Conservation (phyloP, 2,329 filamentous ascomycete genomes). For the Ramularia endophylla region DNA sequence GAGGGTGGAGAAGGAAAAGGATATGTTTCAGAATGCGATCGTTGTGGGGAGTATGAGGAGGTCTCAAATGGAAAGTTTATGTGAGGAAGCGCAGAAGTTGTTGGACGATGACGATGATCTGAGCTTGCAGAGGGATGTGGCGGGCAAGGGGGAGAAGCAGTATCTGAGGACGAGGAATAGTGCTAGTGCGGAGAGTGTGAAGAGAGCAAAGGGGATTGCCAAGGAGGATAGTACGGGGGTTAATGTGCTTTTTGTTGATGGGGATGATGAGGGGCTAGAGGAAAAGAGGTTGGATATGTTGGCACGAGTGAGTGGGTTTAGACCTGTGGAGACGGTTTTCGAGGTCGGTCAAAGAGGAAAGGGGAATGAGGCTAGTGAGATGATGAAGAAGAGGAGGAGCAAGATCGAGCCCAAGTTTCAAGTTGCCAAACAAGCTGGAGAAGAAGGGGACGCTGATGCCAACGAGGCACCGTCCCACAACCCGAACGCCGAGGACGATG, state of each 20-base stretch:
- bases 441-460: conserved; percentile 16
- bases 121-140: conserved; percentile 62
- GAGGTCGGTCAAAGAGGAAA: conserved; percentile 76
- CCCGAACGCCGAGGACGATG: conserved; percentile 37
- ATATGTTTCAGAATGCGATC: conserved; percentile 75
- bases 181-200: conserved; percentile 84
- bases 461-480: conserved; percentile 28
- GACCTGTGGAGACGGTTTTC: conserved; percentile 92
- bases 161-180: conserved; percentile 87
- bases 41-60: conserved; percentile 72
- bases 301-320: conserved; percentile 78
- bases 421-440: conserved; percentile 31
- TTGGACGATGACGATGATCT: conserved; percentile 72
- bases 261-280: conserved; percentile 59
- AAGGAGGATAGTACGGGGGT: conserved; percentile 65
- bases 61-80: conserved; percentile 65
- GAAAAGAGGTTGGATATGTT: conserved; percentile 78
- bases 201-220: conserved; percentile 73
- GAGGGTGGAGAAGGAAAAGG: conserved; percentile 50
- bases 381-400: conserved; percentile 67
- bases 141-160: conserved; percentile 83
- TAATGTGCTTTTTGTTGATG: conserved; percentile 65
- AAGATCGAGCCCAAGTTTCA: conserved; percentile 57
- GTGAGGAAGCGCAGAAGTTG: conserved; percentile 78
- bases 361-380: conserved; percentile 60